These are phyloP conservation scores for Vaccinium darrowii DNA, from an alignment of 148 eudicot genomes.

Conservation along the genomic window DNA sequence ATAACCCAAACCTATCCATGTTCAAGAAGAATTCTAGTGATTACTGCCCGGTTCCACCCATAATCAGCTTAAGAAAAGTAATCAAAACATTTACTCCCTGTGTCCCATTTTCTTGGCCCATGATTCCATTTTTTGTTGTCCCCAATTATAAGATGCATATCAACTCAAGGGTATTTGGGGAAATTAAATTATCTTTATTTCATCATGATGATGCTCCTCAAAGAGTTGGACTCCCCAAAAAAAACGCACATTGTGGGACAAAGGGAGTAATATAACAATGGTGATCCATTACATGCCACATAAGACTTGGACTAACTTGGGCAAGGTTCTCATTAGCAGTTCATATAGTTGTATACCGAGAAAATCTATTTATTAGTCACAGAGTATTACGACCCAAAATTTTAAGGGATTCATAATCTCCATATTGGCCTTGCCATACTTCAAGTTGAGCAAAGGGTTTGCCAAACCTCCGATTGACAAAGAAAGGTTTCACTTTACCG, in stretches of 20 bases:
- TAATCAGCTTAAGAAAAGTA: too few species aligned
- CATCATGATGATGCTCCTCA: too few species aligned
- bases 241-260: too few species aligned
- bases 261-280: neutral
- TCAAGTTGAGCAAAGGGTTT: neutral
- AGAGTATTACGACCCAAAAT: neutral
- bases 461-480: neutral
- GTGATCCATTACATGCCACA: neutral
- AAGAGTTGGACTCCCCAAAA: too few species aligned
- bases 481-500: neutral
- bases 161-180: too few species aligned
- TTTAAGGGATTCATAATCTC: neutral
- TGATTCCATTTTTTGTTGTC: too few species aligned
- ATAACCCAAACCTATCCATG: too few species aligned
- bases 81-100: neutral
- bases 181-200: too few species aligned
- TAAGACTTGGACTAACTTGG: neutral
- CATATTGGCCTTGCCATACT: neutral
- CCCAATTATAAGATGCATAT: too few species aligned
- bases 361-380: neutral
- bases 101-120: neutral
- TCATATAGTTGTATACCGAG: neutral
- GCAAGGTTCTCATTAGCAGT: constrained; percentile 2
- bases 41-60: too few species aligned
- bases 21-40: too few species aligned